Conservation (phyloP, 148 eudicot species). For the Camellia japonica region DNA sequence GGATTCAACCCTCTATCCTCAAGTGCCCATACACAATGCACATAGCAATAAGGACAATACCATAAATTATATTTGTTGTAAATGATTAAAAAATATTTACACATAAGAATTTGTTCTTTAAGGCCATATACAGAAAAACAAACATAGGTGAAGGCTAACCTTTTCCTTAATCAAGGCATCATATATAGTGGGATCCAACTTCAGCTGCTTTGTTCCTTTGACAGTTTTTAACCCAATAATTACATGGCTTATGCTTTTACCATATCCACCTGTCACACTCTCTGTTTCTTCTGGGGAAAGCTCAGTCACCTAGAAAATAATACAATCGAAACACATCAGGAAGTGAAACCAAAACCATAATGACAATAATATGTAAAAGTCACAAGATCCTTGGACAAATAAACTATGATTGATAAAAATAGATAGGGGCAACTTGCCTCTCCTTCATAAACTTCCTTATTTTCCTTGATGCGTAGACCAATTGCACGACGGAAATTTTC, state of each 20-base stretch:
- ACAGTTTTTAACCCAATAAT: conserved; percentile 92
- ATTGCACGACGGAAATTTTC: conserved; percentile 91
- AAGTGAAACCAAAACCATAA: not conserved
- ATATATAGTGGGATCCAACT: conserved; percentile 93
- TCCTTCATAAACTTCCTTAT: conserved; percentile 97
- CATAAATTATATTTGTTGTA: not conserved
- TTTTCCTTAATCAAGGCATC: conserved; percentile 97
- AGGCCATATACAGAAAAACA: not conserved
- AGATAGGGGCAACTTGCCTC: conserved; percentile 55
- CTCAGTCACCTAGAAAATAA: conserved; percentile 75
- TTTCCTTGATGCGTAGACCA: conserved; percentile 96
- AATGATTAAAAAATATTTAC: not conserved
- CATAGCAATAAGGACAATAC: not conserved
- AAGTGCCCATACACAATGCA: not conserved
- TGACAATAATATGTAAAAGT: not conserved
- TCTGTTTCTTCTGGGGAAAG: conserved; percentile 99
- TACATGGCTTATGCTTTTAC: conserved; percentile 95
- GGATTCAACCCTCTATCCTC: conserved; percentile 7
- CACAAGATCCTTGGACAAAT: not conserved
- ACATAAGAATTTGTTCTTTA: not conserved
- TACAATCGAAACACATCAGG: not conserved
- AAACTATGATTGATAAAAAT: not conserved
- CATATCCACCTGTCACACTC: conserved; percentile 93
- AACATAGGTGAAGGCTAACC: conserved; percentile 34
- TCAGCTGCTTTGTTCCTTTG: conserved; percentile 94